Evolutionary conservation across 768 basidiomycete genomes (phyloP).

Genomic region (Amanita muscaria): DNA sequence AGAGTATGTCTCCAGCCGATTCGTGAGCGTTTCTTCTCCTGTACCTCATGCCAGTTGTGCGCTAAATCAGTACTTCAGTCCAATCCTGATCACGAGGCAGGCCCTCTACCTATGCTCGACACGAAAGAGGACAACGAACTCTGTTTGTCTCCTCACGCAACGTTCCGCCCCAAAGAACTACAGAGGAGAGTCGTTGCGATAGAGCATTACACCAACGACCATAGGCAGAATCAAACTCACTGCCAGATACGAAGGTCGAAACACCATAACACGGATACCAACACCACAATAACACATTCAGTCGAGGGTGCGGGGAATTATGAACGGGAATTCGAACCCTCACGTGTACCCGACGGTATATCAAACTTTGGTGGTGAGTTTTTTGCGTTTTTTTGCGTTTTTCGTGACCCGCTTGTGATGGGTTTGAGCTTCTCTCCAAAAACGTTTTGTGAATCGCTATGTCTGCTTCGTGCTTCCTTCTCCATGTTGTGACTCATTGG

Average conservation of each 20-base stretch:
- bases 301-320: too few species aligned
- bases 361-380: conserved; percentile 85
- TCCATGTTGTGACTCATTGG: too few species aligned
- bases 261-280: too few species aligned
- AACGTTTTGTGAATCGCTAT: too few species aligned
- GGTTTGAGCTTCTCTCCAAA: too few species aligned
- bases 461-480: too few species aligned
- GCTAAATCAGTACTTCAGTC: not conserved
- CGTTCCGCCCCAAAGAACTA: conserved; percentile 41
- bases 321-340: conserved; percentile 59
- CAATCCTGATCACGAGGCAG: conserved; percentile 7
- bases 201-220: too few species aligned
- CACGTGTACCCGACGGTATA: conserved; percentile 75
- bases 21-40: conserved; percentile 1
- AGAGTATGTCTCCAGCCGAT: not conserved
- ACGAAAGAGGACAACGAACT: not conserved
- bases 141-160: conserved; percentile 36
- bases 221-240: too few species aligned
- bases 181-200: conserved; percentile 19
- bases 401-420: conserved; percentile 5
- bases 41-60: not conserved
- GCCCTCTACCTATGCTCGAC: too few species aligned
- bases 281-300: not conserved
- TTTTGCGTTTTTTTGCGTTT: too few species aligned
- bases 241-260: not conserved